Evolutionary conservation across 208 protist species (phyloP).

Genomic region (Acanthamoeba castellanii): DNA sequence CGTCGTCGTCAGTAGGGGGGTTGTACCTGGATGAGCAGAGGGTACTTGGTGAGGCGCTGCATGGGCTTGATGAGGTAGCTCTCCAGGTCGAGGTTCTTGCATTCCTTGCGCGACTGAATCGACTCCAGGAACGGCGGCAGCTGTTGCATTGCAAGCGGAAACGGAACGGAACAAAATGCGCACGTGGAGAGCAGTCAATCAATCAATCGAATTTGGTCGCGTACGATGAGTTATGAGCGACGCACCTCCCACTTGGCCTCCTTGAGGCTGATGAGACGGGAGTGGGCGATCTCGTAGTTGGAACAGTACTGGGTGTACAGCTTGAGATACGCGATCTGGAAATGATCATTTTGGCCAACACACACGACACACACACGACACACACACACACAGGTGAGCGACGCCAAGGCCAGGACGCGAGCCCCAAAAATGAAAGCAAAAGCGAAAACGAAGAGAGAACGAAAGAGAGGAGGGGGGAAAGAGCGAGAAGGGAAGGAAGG

Average conservation of each 20-base stretch:
- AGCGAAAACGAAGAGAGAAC: neutral
- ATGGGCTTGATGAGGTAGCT: slow-evolving; percentile 63
- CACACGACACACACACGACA: neutral
- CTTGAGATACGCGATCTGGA: slow-evolving; percentile 58
- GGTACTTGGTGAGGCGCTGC: slow-evolving; percentile 48
- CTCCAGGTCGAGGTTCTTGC: slow-evolving; percentile 47
- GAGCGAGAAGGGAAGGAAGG: neutral
- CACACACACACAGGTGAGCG: too few species aligned
- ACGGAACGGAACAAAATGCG: too few species aligned
- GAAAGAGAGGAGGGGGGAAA: neutral
- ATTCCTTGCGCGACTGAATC: neutral
- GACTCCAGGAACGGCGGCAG: slow-evolving; percentile 7
- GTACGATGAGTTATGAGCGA: too few species aligned
- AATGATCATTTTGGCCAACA: neutral
- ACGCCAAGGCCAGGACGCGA: too few species aligned
- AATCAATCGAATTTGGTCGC: too few species aligned
- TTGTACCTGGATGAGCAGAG: slow-evolving; percentile 44
- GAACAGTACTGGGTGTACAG: slow-evolving; percentile 65
- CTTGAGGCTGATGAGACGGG: neutral
- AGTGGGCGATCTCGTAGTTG: neutral
- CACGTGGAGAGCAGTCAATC: neutral
- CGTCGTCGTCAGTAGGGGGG: too few species aligned
- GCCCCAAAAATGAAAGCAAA: too few species aligned
- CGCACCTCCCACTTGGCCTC: slow-evolving; percentile 19
- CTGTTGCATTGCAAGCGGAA: too few species aligned